Percentiles rank a stretch among this genome's conserved stretches.
phyloP scores from a whole-genome alignment of 441 rosid genomes.

The Manihot esculenta region DNA sequence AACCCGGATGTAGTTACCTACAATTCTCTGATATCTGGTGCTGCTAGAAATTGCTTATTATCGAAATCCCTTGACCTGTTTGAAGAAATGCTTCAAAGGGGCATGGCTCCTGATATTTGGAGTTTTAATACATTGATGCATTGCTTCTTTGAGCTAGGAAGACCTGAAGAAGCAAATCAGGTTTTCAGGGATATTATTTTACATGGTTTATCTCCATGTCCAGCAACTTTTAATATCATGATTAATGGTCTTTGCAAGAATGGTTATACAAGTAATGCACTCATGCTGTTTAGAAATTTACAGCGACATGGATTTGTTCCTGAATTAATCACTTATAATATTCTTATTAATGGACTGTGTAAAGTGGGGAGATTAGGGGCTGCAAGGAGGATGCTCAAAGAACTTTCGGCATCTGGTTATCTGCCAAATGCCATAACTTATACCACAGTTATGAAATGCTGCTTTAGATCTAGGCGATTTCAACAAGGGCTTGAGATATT shows the following conservation, averaged over 20 bases:
- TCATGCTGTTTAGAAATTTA: slow-evolving; percentile 50
- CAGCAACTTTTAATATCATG: slow-evolving; percentile 60
- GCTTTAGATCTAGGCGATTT: slow-evolving; percentile 51
- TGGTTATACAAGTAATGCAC: slow-evolving; percentile 50
- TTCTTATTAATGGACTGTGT: slow-evolving; percentile 70
- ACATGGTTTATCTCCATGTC: slow-evolving; percentile 36
- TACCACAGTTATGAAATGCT: slow-evolving; percentile 64
- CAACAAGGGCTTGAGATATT: slow-evolving; percentile 58
- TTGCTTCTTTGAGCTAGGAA: slow-evolving; percentile 63
- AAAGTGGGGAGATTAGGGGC: slow-evolving; percentile 44
- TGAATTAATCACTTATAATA: slow-evolving; percentile 57
- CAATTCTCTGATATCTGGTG: slow-evolving; percentile 71
- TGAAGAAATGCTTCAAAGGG: slow-evolving; percentile 68
- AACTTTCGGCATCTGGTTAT: slow-evolving; percentile 48
- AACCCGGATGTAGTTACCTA: slow-evolving; percentile 56
- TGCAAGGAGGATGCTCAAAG: slow-evolving; percentile 56
- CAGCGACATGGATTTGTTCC: slow-evolving; percentile 59
- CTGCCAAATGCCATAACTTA: slow-evolving; percentile 66
- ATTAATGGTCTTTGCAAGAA: slow-evolving; percentile 76
- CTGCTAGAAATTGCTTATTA: slow-evolving; percentile 40
- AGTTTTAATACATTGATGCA: slow-evolving; percentile 81
- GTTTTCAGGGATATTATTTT: slow-evolving; percentile 46
- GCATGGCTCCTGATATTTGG: slow-evolving; percentile 65
- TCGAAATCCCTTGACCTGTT: slow-evolving; percentile 48
- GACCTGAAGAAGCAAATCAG: slow-evolving; percentile 56